Conservation (phyloP, 164 flowering plant species). For the Nymphaea thermarum region DNA sequence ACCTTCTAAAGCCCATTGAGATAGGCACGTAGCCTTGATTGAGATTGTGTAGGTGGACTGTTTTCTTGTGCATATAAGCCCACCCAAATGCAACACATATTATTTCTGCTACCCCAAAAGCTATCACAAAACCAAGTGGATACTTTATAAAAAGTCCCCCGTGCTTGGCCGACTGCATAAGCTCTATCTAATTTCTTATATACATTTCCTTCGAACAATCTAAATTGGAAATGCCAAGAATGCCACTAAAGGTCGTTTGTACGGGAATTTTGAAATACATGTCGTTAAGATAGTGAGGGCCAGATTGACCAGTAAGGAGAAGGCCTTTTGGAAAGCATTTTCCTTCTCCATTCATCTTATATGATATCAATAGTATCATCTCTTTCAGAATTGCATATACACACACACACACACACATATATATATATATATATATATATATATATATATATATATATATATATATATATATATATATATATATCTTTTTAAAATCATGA, state of each 20-base stretch:
- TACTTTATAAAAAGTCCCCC: background rate
- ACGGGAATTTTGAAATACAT: slow-evolving; percentile 15
- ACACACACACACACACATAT: too few relatives aligned
- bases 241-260: background rate
- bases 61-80: slow-evolving; percentile 8
- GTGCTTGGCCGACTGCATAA: background rate
- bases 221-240: background rate
- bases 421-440: too few relatives aligned
- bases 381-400: too few relatives aligned
- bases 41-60: background rate
- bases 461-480: too few relatives aligned
- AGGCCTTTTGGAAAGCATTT: slow-evolving; percentile 1
- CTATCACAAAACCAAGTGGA: slow-evolving; percentile 4
- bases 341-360: slow-evolving; percentile 10
- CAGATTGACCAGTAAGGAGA: slow-evolving; percentile 6
- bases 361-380: background rate
- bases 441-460: too few relatives aligned
- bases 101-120: slow-evolving; percentile 5
- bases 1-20: too few relatives aligned
- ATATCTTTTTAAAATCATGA: too few relatives aligned
- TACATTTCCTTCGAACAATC: background rate
- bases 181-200: background rate
- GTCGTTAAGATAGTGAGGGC: slow-evolving; percentile 3
- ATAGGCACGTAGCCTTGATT: slow-evolving; percentile 9
- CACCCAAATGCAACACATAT: slow-evolving; percentile 8